Base-by-base conservation (phyloP, 108 stramenopile genomes). In the Skeletonema menzelii region DNA sequence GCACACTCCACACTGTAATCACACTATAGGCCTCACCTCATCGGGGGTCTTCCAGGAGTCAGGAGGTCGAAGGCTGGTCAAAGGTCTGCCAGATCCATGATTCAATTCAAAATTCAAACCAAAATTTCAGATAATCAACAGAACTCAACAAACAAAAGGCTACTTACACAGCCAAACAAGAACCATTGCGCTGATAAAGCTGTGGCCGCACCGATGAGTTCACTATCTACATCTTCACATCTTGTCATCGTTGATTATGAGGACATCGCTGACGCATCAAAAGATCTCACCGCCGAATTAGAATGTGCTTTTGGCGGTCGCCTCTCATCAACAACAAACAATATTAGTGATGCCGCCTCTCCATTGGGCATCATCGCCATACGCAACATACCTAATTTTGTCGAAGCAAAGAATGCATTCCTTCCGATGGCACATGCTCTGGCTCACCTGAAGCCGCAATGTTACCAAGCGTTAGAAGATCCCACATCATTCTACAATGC, bases 401-500 rank as follows among this genome's bases (percentile, higher is more conserved):
- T 90, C 11, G 78, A 85, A 13, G 84, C 91, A 77, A 92, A 92
- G 60, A 44, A 62, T 5, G 65, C 63, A 8, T 83, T 92, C 57
- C 78, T 97, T n/a, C 79, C 91, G 1, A 71, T 83, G 65, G 88
- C 90, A 11, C 90, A 95, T 74, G 42, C 71, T 0, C 83, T 97
- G 32, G 94, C 91, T 0, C 88, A 93, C 65, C 69, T 96, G 2
- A 74, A 84, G 8, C 38, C 61, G 0, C 69, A 82, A 5, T 79
- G 83, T 17, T n/a, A 22, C 49, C 22, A 53, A 24, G 19, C 22
- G 0, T 77, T 97, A 34, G 83, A 92, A 46, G 93, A 93, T 80
- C 78, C 82, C 22, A 73, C 67, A 30, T 85, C 88, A 47, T 27
- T 95, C 35, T 97, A 92, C 77, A 95, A 97, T 71, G 90, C 95